These are phyloP conservation scores for Erysimum pusillum DNA, from an alignment of 441 rosid species.

Conservation along the genomic window DNA sequence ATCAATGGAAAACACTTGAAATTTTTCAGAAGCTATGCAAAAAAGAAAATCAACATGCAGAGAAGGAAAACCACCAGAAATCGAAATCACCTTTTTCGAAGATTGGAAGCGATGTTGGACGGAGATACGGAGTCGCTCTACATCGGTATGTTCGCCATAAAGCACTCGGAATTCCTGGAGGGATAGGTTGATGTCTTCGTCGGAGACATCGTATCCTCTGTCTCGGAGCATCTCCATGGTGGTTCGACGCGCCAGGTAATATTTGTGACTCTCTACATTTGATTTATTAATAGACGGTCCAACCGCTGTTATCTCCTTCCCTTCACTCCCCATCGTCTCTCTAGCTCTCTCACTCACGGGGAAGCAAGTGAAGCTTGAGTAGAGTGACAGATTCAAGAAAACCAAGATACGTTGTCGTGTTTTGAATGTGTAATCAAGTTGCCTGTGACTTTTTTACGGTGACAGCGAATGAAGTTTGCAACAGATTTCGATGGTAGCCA, in stretches of 20 bases:
- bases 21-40: background rate
- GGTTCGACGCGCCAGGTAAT: conserved; percentile 76
- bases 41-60: conserved; percentile 28
- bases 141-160: conserved; percentile 61
- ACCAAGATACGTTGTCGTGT: background rate
- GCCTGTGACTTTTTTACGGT: conserved; percentile 1
- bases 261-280: conserved; percentile 76
- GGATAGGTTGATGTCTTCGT: conserved; percentile 66
- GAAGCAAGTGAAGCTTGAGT: conserved; percentile 17
- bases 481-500: conserved; percentile 23
- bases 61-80: background rate
- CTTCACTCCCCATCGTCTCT: conserved; percentile 38
- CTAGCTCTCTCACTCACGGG: conserved; percentile 6
- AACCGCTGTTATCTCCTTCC: conserved; percentile 26
- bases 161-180: conserved; percentile 63
- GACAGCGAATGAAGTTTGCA: conserved; percentile 12
- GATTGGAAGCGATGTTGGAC: conserved; percentile 61
- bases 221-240: conserved; percentile 87
- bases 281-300: conserved; percentile 57
- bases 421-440: background rate
- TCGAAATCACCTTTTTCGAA: conserved; percentile 58
- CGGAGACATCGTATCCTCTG: conserved; percentile 73
- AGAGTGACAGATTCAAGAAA: background rate
- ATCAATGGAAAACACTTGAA: background rate
- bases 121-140: conserved; percentile 70